A percentile compares a stretch with the other conserved stretches of the same genome.
These are phyloP conservation scores for Calocera viscosa DNA, from an alignment of 768 basidiomycete genomes.

Conservation along the genomic window DNA sequence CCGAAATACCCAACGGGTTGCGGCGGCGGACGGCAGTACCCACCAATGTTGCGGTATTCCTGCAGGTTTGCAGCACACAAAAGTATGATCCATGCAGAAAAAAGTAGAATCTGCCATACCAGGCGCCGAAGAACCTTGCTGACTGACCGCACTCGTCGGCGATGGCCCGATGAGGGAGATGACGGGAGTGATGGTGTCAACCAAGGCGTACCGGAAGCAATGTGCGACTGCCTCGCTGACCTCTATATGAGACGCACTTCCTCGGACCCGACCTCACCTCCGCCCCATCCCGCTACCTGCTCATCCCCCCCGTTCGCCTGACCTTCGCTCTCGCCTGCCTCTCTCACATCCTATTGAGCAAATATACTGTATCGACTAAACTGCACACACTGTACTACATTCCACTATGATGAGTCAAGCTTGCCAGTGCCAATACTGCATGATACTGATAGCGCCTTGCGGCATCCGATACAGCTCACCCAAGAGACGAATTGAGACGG, in stretches of 20 bases:
- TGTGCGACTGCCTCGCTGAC: conserved; percentile 4
- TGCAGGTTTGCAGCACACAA: too few relatives aligned
- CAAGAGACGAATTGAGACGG: conserved; percentile 93
- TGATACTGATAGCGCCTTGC: background rate
- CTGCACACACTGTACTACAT: background rate
- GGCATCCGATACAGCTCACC: conserved; percentile 48
- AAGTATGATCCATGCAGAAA: too few relatives aligned
- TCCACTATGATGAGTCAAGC: background rate
- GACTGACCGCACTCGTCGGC: background rate
- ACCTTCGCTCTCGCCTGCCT: background rate
- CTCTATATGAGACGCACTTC: conserved; percentile 2
- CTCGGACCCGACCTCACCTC: conserved; percentile 6
- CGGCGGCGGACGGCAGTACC: too few relatives aligned
- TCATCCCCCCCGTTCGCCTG: background rate
- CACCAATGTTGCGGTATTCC: too few relatives aligned
- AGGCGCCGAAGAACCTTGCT: too few relatives aligned
- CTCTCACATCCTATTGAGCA: background rate
- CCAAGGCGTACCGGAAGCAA: background rate
- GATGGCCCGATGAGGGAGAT: background rate
- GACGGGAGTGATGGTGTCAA: background rate
- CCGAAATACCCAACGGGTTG: too few relatives aligned
- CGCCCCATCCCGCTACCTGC: background rate
- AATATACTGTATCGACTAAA: background rate
- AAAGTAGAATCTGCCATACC: too few relatives aligned
- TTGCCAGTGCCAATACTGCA: background rate